Base-by-base conservation (phyloP, 805 yeast species). In the Candida insectalens region DNA sequence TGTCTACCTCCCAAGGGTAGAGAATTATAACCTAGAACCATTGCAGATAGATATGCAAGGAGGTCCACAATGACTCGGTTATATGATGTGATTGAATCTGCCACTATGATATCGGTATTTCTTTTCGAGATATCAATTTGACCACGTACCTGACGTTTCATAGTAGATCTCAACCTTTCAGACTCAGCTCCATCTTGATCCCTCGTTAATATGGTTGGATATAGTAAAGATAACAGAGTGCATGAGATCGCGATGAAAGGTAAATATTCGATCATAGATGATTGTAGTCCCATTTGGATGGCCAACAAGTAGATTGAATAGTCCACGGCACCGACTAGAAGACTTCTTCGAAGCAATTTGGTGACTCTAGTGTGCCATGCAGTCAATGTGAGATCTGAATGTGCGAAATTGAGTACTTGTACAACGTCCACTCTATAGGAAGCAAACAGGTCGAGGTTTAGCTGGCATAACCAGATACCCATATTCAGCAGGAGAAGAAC, bases 51-150 rank as follows among this genome's bases (percentile, higher is more conserved):
- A 43, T 73, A 71, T 23, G 81, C 62, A 3, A 70, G 67, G 15
- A 80, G 57, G 54, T 92, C 97, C 30, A 82, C 77, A 31, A 84
- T 47, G 0, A 85, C 82, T 49, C 76, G 77, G 3, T 84, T 63
- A 51, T 81, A 85, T 0, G 96, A 85, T 0, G 94, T 81, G 30
- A 92, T 61, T 4, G 87, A 75, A 59, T 89, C 98, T 6, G 95
- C 74, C 10, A 88, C 53, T 30, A 92, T 56, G 25, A 89, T 82
- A 51, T 89, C 96, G 36, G 83, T 81, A 13, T 82, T 71, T 46
- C 95, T 62, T 52, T 71, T 57, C 12, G 68, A 67, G 12, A 55
- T 45, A 46, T 80, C 79, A 21, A 84, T 74, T 2, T 66, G 63
- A 3, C 94, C 94, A 3, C 50, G 33, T 4, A 68, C 33, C 4